Base-by-base conservation (phyloP, 2,329 filamentous ascomycete species). In the Cladophialophora bantiana region DNA sequence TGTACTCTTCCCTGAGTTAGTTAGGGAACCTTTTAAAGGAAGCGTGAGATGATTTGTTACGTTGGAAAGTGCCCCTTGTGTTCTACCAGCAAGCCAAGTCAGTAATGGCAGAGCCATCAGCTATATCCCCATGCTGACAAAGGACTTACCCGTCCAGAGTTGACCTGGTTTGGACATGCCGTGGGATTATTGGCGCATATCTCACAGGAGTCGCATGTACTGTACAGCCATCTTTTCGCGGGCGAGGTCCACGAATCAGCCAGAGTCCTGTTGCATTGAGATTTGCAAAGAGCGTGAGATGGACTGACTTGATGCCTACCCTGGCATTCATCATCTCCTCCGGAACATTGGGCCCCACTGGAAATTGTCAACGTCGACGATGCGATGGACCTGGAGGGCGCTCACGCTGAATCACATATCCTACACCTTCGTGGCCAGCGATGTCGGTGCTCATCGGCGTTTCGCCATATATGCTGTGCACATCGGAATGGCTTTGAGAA, bases 341-440 rank as follows among this genome's bases (percentile, higher is more conserved):
- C 7, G 54, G 31, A 9, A 59, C 55, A 36, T 42, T 52, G 12
- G 55, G 31, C 7, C 60, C 59, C 10, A 62, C 38, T 60, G 45
- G 10, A 20, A 26, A 35, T 18, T 0, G 38, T 20, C 34, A 34
- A 48, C 18, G 2, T 59, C n/a, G 32, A 42, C 10, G 32, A 5
- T 26, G 4, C 31, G 20, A 12, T n/a, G 12, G 20, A 10, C 35
- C 20, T n/a, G 7, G 13, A 1, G 13, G 18, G 26, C 13, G 38
- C 62, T 31, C 42, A 65, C 62, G 36, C 18, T 60, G 34, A 7
- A 83, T 78, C 6, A 83, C 79, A 9, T 69, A 76, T 4, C 81
- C 81, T 20, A 83, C 76, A 18, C 81, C 82, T 65, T 83, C 82
- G 69, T 83, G 81, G 2, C 82, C 81, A 2, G 81, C 81, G 3